Evolutionary conservation across 148 eudicot species (phyloP).

Genomic region (Diospyros kaki): DNA sequence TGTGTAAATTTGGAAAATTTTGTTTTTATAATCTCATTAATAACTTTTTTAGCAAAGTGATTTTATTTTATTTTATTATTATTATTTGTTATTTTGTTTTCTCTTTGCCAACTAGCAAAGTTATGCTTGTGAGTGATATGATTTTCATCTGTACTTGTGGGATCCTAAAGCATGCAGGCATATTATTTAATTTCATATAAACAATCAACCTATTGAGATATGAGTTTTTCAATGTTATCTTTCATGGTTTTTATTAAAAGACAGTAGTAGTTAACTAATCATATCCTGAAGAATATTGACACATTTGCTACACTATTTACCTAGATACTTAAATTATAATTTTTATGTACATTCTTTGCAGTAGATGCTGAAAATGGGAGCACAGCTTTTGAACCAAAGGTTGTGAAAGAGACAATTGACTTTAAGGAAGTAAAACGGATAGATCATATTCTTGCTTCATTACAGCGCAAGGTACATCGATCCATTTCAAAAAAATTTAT

Average conservation of each 20-base stretch:
- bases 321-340: slow-evolving; percentile 6
- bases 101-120: too few species aligned
- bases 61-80: too few species aligned
- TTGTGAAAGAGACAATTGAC: slow-evolving; percentile 62
- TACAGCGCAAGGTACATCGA: slow-evolving; percentile 76
- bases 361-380: slow-evolving; percentile 63
- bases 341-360: slow-evolving; percentile 15
- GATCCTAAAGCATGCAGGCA: too few species aligned
- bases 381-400: slow-evolving; percentile 40
- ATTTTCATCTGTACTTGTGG: too few species aligned
- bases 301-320: background rate
- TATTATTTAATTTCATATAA: too few species aligned
- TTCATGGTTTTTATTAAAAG: background rate
- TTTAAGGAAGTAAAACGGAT: slow-evolving; percentile 73
- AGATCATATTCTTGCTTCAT: slow-evolving; percentile 66
- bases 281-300: background rate
- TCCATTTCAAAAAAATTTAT: too few species aligned
- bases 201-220: background rate
- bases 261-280: background rate
- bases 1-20: background rate
- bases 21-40: background rate
- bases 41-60: background rate
- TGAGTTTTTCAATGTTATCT: background rate
- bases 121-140: too few species aligned
- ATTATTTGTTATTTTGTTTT: too few species aligned